Conservation (phyloP, 805 yeast genomes). For the Cyberlindnera saturnus region DNA sequence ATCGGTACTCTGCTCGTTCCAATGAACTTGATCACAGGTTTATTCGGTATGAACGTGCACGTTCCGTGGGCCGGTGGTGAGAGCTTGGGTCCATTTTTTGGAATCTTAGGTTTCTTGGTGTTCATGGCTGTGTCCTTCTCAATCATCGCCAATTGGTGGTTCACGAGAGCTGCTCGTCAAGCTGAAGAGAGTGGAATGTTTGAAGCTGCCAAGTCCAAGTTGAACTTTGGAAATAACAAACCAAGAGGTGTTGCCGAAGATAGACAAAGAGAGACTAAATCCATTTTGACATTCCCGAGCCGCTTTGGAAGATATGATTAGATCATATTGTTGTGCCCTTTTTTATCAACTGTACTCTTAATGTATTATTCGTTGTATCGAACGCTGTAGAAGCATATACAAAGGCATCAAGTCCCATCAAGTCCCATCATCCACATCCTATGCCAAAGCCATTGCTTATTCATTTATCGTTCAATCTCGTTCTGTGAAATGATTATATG, state of each 20-base stretch:
- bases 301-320: slow-evolving; percentile 21
- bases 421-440: too few relatives aligned
- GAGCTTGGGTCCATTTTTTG: slow-evolving; percentile 59
- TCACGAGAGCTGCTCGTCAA: slow-evolving; percentile 29
- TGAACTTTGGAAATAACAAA: slow-evolving; percentile 18
- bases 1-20: slow-evolving; percentile 90
- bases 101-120: slow-evolving; percentile 51
- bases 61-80: slow-evolving; percentile 64
- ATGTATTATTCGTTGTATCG: too few relatives aligned
- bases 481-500: too few relatives aligned
- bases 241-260: slow-evolving; percentile 12
- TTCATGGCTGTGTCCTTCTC: slow-evolving; percentile 34
- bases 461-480: too few relatives aligned
- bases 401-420: too few relatives aligned
- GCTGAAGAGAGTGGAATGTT: slow-evolving; percentile 12
- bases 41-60: slow-evolving; percentile 92
- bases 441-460: too few relatives aligned
- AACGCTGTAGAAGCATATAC: too few relatives aligned
- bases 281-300: slow-evolving; percentile 22
- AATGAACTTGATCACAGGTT: slow-evolving; percentile 81
- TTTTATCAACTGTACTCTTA: not conserved
- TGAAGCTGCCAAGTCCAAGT: slow-evolving; percentile 26
- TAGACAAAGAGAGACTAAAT: slow-evolving; percentile 22
- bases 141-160: slow-evolving; percentile 36
- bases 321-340: not conserved